Evolutionary conservation across 179 eudicot species (phyloP).

Genomic region (Sideroxylon spinosum): DNA sequence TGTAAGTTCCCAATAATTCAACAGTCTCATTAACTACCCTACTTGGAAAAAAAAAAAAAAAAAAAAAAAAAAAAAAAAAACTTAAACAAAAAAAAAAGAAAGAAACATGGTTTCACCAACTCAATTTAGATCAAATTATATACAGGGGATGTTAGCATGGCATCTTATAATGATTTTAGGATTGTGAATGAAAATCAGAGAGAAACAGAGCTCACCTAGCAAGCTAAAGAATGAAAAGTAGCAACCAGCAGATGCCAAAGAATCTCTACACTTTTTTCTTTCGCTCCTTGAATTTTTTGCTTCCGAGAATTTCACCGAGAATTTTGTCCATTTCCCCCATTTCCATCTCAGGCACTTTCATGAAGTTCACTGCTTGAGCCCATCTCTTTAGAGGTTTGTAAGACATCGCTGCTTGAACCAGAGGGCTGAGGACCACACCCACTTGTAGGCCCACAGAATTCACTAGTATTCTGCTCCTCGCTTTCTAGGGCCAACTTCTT

Average conservation of each 20-base stretch:
- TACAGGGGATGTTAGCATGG: background rate
- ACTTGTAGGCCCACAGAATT: slow-evolving; percentile 51
- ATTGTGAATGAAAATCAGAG: too few species aligned
- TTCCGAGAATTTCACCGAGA: background rate
- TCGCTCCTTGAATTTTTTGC: background rate
- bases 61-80: background rate
- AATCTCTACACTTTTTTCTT: background rate
- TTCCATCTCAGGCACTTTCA: background rate
- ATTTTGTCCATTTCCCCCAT: background rate
- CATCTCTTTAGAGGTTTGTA: slow-evolving; percentile 19
- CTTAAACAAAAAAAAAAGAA: background rate
- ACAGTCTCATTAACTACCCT: background rate
- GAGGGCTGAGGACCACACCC: slow-evolving; percentile 46
- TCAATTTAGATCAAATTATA: background rate
- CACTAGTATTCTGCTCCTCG: slow-evolving; percentile 33
- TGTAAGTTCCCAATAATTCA: slow-evolving; percentile 45
- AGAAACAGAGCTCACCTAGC: too few species aligned
- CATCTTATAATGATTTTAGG: too few species aligned
- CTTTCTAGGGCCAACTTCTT: slow-evolving; percentile 46
- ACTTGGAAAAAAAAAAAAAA: background rate
- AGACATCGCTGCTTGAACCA: slow-evolving; percentile 38
- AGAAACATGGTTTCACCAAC: background rate
- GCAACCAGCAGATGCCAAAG: background rate
- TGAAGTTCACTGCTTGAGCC: slow-evolving; percentile 16
- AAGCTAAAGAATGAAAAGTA: too few species aligned